These are phyloP conservation scores for Zymoseptoria tritici DNA, from an alignment of 2,329 filamentous ascomycete species.

Conservation along the genomic window DNA sequence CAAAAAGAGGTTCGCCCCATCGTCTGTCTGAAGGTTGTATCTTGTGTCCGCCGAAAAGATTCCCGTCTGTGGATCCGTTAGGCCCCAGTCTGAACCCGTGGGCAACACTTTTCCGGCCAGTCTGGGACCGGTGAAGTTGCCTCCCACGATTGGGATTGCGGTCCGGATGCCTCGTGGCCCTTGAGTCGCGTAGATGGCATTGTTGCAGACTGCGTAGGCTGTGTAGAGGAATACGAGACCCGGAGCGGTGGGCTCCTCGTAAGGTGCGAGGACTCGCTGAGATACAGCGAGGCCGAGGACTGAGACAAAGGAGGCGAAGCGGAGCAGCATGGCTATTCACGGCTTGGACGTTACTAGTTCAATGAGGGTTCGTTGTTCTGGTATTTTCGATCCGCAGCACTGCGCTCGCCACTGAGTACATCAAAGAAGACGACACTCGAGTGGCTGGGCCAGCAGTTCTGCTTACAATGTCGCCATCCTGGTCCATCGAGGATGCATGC, in stretches of 20 bases:
- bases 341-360: background rate
- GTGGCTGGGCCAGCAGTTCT: too few species aligned
- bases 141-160: slow-evolving; percentile 26
- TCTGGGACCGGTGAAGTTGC: slow-evolving; percentile 26
- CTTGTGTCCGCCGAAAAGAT: slow-evolving; percentile 31
- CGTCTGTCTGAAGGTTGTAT: slow-evolving; percentile 32
- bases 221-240: slow-evolving; percentile 26
- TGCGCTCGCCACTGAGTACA: background rate
- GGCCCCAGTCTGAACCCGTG: slow-evolving; percentile 34
- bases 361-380: background rate
- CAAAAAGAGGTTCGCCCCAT: slow-evolving; percentile 30
- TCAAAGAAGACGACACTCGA: too few species aligned
- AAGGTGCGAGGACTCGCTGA: slow-evolving; percentile 5
- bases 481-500: background rate
- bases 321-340: background rate
- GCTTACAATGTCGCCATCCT: background rate
- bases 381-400: background rate
- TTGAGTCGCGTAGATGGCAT: slow-evolving; percentile 19
- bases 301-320: slow-evolving; percentile 4
- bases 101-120: slow-evolving; percentile 26
- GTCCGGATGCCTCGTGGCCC: slow-evolving; percentile 23
- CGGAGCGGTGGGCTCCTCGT: slow-evolving; percentile 11
- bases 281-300: slow-evolving; percentile 3
- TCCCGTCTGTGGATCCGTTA: slow-evolving; percentile 25
- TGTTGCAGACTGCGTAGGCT: slow-evolving; percentile 20